These are phyloP conservation scores for Wolfiporia cocos DNA, from an alignment of 1,284 basidiomycete genomes.

Conservation along the genomic window DNA sequence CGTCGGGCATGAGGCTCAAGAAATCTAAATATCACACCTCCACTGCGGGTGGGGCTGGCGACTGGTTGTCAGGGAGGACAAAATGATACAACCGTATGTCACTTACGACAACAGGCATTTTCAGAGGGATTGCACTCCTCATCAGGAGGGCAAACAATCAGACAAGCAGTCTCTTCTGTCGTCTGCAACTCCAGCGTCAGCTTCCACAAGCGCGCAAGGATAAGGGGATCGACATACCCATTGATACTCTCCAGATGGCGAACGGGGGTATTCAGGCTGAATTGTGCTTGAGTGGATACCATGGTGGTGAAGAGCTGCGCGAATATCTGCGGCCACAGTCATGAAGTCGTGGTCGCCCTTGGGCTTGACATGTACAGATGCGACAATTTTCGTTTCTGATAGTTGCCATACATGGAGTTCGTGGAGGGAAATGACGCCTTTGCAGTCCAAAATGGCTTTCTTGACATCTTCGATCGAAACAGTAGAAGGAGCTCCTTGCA, in stretches of 20 bases:
- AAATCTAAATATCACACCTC: constrained; percentile 30
- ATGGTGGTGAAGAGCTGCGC: constrained; percentile 79
- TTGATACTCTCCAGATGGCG: constrained; percentile 39
- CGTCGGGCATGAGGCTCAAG: too few relatives aligned
- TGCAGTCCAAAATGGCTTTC: constrained; percentile 70
- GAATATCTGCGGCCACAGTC: constrained; percentile 81
- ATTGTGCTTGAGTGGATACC: constrained; percentile 95
- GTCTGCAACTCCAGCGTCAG: constrained; percentile 19
- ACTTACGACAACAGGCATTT: constrained; percentile 78
- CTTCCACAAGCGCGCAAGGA: constrained; percentile 25
- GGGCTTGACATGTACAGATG: constrained; percentile 92
- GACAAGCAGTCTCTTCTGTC: constrained; percentile 28
- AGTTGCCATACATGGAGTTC: constrained; percentile 98
- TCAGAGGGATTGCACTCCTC: constrained; percentile 61
- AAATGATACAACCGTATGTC: constrained; percentile 4
- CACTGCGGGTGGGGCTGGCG: constrained; percentile 40
- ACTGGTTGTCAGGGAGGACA: constrained; percentile 7
- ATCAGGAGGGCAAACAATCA: constrained; percentile 49
- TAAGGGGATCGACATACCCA: constrained; percentile 38
- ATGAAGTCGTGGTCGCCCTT: constrained; percentile 84
- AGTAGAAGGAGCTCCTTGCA: constrained; percentile 91
- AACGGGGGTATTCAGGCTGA: constrained; percentile 69
- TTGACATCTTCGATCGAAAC: constrained; percentile 88
- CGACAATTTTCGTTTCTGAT: constrained; percentile 85
- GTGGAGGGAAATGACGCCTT: constrained; percentile 90